phyloP scores from a whole-genome alignment of 805 yeast genomes.

The Starmerella bombicola region DNA sequence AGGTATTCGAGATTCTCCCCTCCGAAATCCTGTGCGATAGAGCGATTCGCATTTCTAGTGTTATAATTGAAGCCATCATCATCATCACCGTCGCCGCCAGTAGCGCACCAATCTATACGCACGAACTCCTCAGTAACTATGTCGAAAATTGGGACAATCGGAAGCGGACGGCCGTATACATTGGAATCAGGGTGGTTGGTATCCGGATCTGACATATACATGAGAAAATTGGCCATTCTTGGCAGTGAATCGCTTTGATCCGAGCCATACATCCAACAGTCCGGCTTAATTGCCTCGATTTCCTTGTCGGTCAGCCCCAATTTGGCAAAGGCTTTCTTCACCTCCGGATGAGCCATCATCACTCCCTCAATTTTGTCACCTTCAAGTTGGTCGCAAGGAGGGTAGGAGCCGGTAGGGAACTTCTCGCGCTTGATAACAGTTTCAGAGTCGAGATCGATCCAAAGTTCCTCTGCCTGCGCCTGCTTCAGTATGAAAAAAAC shows the following conservation, averaged over 20 bases:
- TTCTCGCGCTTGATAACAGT: conserved; percentile 46
- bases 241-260: conserved; percentile 38
- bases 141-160: conserved; percentile 62
- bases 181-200: conserved; percentile 28
- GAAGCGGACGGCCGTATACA: conserved; percentile 64
- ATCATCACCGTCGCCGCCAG: conserved; percentile 60
- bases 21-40: conserved; percentile 41
- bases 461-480: conserved; percentile 49
- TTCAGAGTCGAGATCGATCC: conserved; percentile 51
- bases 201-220: conserved; percentile 62
- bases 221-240: conserved; percentile 48
- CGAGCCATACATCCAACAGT: conserved; percentile 69
- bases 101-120: conserved; percentile 62
- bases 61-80: conserved; percentile 38
- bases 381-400: conserved; percentile 54
- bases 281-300: conserved; percentile 18
- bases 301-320: conserved; percentile 38
- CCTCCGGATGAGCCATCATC: conserved; percentile 67
- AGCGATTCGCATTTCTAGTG: conserved; percentile 46
- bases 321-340: conserved; percentile 73
- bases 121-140: conserved; percentile 46
- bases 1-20: conserved; percentile 49
- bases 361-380: conserved; percentile 10
- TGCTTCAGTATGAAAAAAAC: conserved; percentile 48
- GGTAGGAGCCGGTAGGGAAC: conserved; percentile 50